Conservation (phyloP, 352 stramenopile genomes). For the Phytophthora syringae region DNA sequence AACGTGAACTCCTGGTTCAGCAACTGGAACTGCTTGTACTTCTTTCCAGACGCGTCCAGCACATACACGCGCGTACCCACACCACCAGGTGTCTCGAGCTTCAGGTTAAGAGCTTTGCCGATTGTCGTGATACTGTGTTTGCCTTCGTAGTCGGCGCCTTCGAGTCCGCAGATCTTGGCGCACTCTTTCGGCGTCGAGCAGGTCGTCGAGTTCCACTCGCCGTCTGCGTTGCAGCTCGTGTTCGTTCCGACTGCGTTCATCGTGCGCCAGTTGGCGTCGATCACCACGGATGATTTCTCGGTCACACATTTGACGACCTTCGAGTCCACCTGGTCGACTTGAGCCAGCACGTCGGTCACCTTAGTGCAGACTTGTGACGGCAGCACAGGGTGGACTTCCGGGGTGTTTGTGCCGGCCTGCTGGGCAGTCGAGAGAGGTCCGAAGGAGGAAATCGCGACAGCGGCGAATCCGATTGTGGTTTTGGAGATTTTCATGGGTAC, state of each 20-base stretch:
- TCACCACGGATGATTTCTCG: conserved; percentile 53
- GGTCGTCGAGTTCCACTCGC: conserved; percentile 43
- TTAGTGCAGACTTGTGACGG: conserved; percentile 40
- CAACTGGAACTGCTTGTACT: conserved; percentile 59
- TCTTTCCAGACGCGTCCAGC: conserved; percentile 26
- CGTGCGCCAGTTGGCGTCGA: conserved; percentile 66
- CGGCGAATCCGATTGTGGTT: conserved; percentile 6
- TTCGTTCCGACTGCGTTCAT: conserved; percentile 50
- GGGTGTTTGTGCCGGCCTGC: conserved; percentile 38
- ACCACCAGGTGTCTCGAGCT: conserved; percentile 57
- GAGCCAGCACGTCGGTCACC: conserved; percentile 13
- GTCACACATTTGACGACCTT: conserved; percentile 38
- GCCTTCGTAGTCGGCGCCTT: conserved; percentile 57
- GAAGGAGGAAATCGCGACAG: conserved; percentile 5
- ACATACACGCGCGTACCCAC: conserved; percentile 64
- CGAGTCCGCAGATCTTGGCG: conserved; percentile 49
- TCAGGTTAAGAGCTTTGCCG: conserved; percentile 38
- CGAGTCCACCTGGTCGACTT: conserved; percentile 17
- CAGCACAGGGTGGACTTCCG: conserved; percentile 49
- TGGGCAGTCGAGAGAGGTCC: conserved; percentile 27
- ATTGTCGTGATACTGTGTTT: conserved; percentile 53
- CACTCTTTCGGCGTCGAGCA: conserved; percentile 50
- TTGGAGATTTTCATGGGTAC: conserved; percentile 12
- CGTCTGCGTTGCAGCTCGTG: conserved; percentile 52
- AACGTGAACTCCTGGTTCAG: conserved; percentile 69